Evolutionary conservation across 169 alveolate species (phyloP).

Genomic region (Plasmodium coatneyi): DNA sequence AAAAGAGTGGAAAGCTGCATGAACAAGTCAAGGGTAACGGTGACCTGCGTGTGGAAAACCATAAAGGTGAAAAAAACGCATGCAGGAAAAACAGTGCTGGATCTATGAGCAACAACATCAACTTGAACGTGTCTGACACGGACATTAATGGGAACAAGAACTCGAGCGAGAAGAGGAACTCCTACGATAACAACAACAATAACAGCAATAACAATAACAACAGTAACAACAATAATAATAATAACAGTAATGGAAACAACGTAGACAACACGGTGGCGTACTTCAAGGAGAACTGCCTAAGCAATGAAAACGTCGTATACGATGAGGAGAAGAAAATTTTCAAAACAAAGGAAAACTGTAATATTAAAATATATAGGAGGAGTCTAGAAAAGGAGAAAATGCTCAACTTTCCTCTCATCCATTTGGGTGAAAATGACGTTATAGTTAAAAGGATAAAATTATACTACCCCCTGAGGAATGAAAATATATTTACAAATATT

Average conservation of each 20-base stretch:
- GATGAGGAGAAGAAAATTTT: conserved; percentile 50
- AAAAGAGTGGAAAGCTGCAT: not conserved
- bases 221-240: not conserved
- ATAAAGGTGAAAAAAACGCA: not conserved
- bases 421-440: conserved; percentile 69
- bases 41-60: not conserved
- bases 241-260: not conserved
- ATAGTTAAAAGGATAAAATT: conserved; percentile 56
- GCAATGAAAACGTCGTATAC: conserved; percentile 54
- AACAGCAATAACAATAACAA: not conserved
- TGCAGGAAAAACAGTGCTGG: not conserved
- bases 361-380: conserved; percentile 59
- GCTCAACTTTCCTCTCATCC: conserved; percentile 45
- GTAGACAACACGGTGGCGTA: conserved; percentile 12
- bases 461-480: conserved; percentile 45
- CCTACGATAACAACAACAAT: not conserved
- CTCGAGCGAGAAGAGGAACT: not conserved
- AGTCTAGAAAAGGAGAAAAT: conserved; percentile 47
- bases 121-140: not conserved
- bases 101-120: not conserved
- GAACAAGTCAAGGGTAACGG: not conserved
- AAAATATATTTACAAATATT: conserved; percentile 47
- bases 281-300: conserved; percentile 48
- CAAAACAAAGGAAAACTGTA: conserved; percentile 65
- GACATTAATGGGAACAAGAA: not conserved